Evolutionary conservation across 1,139 yeast species (phyloP).

Genomic region (Suhomyces anneliseae): DNA sequence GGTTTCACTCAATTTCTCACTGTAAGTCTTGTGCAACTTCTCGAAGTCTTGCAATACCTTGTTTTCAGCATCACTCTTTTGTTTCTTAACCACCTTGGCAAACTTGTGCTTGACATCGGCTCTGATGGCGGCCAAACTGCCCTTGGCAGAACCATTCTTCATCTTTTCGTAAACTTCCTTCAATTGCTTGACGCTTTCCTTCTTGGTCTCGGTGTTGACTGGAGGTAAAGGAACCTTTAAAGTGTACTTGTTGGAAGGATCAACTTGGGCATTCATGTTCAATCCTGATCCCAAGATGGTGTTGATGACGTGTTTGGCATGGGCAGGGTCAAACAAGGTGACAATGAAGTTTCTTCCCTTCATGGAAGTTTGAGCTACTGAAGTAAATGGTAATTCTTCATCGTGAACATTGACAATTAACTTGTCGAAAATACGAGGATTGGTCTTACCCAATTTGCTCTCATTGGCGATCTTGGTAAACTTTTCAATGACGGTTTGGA

Average conservation of each 20-base stretch:
- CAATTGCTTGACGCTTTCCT: conserved; percentile 56
- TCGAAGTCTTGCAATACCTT: conserved; percentile 62
- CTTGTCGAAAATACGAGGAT: conserved; percentile 64
- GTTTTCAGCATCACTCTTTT: conserved; percentile 56
- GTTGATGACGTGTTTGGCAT: conserved; percentile 67
- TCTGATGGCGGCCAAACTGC: conserved; percentile 57
- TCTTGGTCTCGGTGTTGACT: conserved; percentile 66
- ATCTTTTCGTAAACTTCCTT: conserved; percentile 65
- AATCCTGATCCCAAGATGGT: conserved; percentile 67
- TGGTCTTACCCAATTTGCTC: conserved; percentile 65
- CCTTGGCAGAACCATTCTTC: conserved; percentile 51
- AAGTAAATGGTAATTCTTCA: conserved; percentile 49
- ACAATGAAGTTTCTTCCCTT: conserved; percentile 65
- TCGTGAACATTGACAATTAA: conserved; percentile 55
- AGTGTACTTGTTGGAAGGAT: conserved; percentile 69
- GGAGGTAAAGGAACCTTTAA: conserved; percentile 77
- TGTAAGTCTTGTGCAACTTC: conserved; percentile 61
- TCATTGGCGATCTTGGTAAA: conserved; percentile 61
- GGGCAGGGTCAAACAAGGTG: conserved; percentile 80
- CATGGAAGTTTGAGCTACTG: conserved; percentile 72
- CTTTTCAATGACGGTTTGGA: conserved; percentile 48
- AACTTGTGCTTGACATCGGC: conserved; percentile 59
- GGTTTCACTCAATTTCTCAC: conserved; percentile 55
- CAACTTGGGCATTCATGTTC: conserved; percentile 77
- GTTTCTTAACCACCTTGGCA: conserved; percentile 44